Percentiles rank a stretch among this genome's conserved stretches.
Conservation (phyloP, 1,139 yeast species). For the Diutina scorzettiae region DNA sequence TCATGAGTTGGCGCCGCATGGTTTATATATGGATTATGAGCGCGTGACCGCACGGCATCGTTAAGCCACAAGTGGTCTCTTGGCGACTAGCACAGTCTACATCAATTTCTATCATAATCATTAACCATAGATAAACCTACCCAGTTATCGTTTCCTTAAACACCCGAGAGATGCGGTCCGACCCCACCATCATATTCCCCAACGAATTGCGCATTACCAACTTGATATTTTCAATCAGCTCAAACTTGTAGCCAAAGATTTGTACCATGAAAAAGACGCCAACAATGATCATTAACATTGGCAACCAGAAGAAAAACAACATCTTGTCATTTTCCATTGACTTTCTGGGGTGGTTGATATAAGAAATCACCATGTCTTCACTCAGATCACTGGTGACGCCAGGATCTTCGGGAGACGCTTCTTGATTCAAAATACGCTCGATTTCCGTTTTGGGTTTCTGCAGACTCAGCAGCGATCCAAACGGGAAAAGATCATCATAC, state of each 20-base stretch:
- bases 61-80: too few relatives aligned
- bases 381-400: constrained; percentile 36
- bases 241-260: constrained; percentile 38
- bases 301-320: constrained; percentile 84
- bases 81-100: too few relatives aligned
- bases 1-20: too few relatives aligned
- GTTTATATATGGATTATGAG: too few relatives aligned
- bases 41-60: too few relatives aligned
- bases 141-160: constrained; percentile 14
- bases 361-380: constrained; percentile 41
- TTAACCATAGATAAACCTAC: not conserved
- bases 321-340: constrained; percentile 72
- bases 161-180: constrained; percentile 52
- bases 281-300: constrained; percentile 42
- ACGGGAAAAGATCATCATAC: constrained; percentile 77
- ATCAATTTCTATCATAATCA: not conserved
- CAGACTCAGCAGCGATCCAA: constrained; percentile 25
- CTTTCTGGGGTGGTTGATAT: constrained; percentile 47
- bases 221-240: constrained; percentile 29
- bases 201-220: constrained; percentile 38
- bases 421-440: constrained; percentile 23
- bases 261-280: constrained; percentile 40
- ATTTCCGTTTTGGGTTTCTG: constrained; percentile 24
- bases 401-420: constrained; percentile 14
- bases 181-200: constrained; percentile 57